phyloP scores from a whole-genome alignment of 306 rosid species.

The Malus sylvestris region DNA sequence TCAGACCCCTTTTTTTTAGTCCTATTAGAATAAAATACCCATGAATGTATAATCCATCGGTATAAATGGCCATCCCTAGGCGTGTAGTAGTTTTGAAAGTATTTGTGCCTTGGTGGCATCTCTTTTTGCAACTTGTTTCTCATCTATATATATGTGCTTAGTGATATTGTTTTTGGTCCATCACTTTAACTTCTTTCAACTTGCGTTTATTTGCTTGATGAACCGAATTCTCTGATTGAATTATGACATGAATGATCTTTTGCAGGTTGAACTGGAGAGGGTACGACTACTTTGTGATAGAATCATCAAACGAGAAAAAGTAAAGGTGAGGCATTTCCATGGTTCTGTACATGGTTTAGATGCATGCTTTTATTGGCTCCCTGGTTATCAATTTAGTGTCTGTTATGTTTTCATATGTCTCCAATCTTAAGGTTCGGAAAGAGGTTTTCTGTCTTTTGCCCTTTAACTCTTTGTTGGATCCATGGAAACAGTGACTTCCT shows the following conservation, averaged over 20 bases:
- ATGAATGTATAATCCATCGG: too few species aligned
- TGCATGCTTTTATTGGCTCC: not conserved
- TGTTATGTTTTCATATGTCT: not conserved
- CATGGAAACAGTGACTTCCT: not conserved
- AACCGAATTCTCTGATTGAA: slow-evolving; percentile 3
- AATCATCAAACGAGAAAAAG: slow-evolving; percentile 86
- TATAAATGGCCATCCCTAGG: not conserved
- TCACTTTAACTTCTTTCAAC: not conserved
- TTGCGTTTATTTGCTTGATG: not conserved
- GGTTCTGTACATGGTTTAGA: not conserved
- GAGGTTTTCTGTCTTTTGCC: not conserved
- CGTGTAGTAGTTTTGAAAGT: not conserved
- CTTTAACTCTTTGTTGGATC: not conserved
- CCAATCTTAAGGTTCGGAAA: not conserved
- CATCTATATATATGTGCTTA: not conserved
- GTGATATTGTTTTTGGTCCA: not conserved
- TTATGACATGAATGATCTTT: slow-evolving; percentile 15
- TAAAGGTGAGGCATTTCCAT: slow-evolving; percentile 48
- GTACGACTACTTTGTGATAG: slow-evolving; percentile 94
- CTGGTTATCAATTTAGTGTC: not conserved
- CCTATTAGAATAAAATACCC: too few species aligned
- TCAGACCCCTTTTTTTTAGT: too few species aligned
- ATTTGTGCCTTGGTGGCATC: not conserved
- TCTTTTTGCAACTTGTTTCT: not conserved
- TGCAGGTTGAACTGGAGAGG: slow-evolving; percentile 94